phyloP scores from a whole-genome alignment of 2,329 filamentous ascomycete genomes.

The Penicillium crustosum region DNA sequence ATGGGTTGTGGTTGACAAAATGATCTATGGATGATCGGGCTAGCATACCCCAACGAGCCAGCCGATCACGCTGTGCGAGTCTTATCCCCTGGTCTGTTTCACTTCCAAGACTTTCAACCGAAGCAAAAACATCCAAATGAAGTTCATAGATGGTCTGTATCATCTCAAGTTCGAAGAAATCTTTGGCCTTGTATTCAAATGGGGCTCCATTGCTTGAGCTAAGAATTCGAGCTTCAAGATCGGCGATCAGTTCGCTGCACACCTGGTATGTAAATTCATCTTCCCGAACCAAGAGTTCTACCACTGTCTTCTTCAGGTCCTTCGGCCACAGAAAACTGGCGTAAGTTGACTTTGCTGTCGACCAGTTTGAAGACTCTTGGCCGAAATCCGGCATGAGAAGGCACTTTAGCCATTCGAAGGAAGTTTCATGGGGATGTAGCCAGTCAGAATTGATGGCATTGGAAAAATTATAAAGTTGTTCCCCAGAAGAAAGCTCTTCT shows the following conservation, averaged over 20 bases:
- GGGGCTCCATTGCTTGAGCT: constrained; percentile 12
- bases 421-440: constrained; percentile 52
- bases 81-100: constrained; percentile 55
- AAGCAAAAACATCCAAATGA: constrained; percentile 64
- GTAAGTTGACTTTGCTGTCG: constrained; percentile 49
- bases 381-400: constrained; percentile 48
- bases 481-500: constrained; percentile 41
- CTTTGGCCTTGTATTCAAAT: constrained; percentile 31
- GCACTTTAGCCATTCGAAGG: constrained; percentile 54
- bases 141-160: constrained; percentile 64
- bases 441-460: constrained; percentile 48
- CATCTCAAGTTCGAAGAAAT: constrained; percentile 51
- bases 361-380: constrained; percentile 16
- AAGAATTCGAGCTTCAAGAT: constrained; percentile 32
- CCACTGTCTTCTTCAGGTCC: constrained; percentile 55
- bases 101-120: constrained; percentile 62
- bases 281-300: constrained; percentile 53
- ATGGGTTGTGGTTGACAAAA: constrained; percentile 35
- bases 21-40: constrained; percentile 55
- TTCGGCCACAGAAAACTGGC: constrained; percentile 56
- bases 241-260: constrained; percentile 37
- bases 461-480: constrained; percentile 43
- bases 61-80: constrained; percentile 56
- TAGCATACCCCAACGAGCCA: constrained; percentile 61
- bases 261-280: constrained; percentile 54